Conservation (phyloP, 345 rosid genomes). For the Eutrema japonicum region DNA sequence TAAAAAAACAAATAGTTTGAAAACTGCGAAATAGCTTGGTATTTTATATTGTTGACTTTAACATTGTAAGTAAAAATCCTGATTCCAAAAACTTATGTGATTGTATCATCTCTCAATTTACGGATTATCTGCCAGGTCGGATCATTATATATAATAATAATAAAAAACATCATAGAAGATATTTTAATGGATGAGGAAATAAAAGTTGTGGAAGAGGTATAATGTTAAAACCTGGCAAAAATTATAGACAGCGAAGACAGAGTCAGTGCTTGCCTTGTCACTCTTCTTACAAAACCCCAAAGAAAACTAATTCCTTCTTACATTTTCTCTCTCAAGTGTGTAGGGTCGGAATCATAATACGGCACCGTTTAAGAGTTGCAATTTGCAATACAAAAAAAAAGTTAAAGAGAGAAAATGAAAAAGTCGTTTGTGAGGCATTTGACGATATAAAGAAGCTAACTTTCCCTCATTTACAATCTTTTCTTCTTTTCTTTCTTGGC, state of each 20-base stretch:
- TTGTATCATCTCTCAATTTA: not conserved
- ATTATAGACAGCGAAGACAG: slow-evolving; percentile 44
- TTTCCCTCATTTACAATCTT: slow-evolving; percentile 41
- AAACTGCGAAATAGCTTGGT: not conserved
- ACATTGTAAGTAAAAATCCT: not conserved
- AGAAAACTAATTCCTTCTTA: slow-evolving; percentile 28
- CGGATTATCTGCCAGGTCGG: not conserved
- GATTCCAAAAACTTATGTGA: not conserved
- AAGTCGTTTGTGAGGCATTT: slow-evolving; percentile 37
- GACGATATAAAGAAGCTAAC: slow-evolving; percentile 45
- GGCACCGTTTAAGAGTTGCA: slow-evolving; percentile 33
- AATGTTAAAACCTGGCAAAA: slow-evolving; percentile 40
- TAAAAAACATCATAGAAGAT: not conserved
- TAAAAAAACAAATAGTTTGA: not conserved
- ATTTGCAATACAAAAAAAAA: slow-evolving; percentile 9
- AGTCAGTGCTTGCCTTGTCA: slow-evolving; percentile 44
- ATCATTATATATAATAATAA: not conserved
- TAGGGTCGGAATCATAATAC: slow-evolving; percentile 31
- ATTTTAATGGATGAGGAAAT: slow-evolving; percentile 32
- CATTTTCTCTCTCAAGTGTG: not conserved
- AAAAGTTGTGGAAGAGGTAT: slow-evolving; percentile 44
- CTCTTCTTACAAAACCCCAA: slow-evolving; percentile 40
- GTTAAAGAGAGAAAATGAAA: slow-evolving; percentile 22
- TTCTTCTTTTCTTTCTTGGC: slow-evolving; percentile 39
- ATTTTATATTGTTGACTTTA: slow-evolving; percentile 4